These are phyloP conservation scores for Talaromyces sp. DNA, from an alignment of 2,329 filamentous ascomycete species.

Conservation along the genomic window DNA sequence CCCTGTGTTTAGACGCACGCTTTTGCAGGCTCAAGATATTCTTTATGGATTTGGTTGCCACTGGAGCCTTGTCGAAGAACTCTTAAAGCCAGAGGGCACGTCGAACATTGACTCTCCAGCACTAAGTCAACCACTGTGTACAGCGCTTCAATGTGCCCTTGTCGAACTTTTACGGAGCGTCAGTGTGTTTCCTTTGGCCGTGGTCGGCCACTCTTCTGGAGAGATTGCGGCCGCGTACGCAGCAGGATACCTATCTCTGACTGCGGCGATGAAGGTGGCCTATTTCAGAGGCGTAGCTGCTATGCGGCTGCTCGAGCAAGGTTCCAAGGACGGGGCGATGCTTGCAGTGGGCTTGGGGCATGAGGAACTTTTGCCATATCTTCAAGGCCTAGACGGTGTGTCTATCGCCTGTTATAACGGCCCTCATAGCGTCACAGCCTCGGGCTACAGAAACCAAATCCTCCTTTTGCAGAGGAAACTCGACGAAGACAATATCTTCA, in stretches of 20 bases:
- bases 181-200: slow-evolving; percentile 17
- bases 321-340: slow-evolving; percentile 19
- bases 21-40: background rate
- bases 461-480: slow-evolving; percentile 16
- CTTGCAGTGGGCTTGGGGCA: slow-evolving; percentile 20
- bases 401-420: slow-evolving; percentile 23
- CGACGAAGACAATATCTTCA: slow-evolving; percentile 18
- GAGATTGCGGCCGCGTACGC: slow-evolving; percentile 43
- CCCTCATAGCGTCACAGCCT: slow-evolving; percentile 20
- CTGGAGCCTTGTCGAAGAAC: background rate
- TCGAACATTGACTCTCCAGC: background rate
- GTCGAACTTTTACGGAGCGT: slow-evolving; percentile 15
- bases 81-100: no score
- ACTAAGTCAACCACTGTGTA: slow-evolving; percentile 14
- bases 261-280: slow-evolving; percentile 21
- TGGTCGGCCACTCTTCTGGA: slow-evolving; percentile 26
- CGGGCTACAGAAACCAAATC: slow-evolving; percentile 20
- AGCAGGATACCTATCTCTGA: slow-evolving; percentile 27
- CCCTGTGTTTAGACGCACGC: background rate
- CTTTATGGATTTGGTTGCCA: background rate
- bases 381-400: slow-evolving; percentile 13
- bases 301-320: slow-evolving; percentile 14
- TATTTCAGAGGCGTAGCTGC: slow-evolving; percentile 21
- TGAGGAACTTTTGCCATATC: slow-evolving; percentile 12
- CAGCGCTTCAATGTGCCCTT: slow-evolving; percentile 17